Evolutionary conservation across 805 yeast genomes (phyloP), one percentile per base, ranked within the genome.

Genomic region (Lipomyces kockii): DNA sequence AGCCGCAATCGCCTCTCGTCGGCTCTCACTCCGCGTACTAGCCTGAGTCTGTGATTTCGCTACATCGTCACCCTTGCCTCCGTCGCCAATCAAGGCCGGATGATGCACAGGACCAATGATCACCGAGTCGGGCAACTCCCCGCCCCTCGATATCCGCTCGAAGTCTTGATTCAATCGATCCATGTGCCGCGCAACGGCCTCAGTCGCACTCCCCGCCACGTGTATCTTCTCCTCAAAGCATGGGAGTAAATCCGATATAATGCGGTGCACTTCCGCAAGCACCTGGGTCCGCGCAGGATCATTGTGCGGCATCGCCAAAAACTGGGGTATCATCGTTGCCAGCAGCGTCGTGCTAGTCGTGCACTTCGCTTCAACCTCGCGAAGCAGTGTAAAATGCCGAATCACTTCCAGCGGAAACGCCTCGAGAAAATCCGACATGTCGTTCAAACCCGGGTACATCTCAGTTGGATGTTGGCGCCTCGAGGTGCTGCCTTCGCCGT

Each of bases 211-310:
- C 1, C 94, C 89, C 3, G 98, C 94, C 54, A 95, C 97, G 77
- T 94, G 98, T 96, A 95, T 92, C 79, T 95, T 95, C 77, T 95
- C 98, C 76, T 94, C 98, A 64, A 94, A 79, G 69, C 97, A 91
- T 0, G 98, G 98, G 81, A 94, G 87, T 64, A 94, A 82, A 66
- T 91, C 97, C 70, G 83, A 81, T 22, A 86, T 80, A 43, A 82
- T 71, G 17, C 73, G 72, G 39, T 83, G 81, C 37, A 86, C 81
- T 51, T 77, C 79, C 29, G 75, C 70, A 54, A 77, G 76, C 39
- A 74, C 66, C 63, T 73, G 63, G 64, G 76, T 77, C 17, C 78
- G 74, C 57, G 72, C 73, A 76, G 74, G 61, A 60, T 72, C 70
- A 5, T 29, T 58, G 35, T 58, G 63, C 37, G 58, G 61, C 61